Conservation (phyloP, 345 rosid genomes). For the Boechera retrofracta region DNA sequence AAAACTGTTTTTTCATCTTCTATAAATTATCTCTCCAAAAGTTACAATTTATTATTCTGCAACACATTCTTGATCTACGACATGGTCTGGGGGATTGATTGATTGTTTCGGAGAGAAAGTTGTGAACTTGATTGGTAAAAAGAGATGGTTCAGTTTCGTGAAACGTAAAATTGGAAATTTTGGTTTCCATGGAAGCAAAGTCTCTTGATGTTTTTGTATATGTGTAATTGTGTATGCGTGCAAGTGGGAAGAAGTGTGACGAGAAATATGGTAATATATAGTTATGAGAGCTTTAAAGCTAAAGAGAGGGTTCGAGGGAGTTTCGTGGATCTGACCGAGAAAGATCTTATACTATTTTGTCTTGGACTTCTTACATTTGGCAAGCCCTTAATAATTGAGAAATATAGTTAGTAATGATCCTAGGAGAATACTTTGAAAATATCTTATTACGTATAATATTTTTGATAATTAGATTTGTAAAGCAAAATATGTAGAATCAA, state of each 20-base stretch:
- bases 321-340: slow-evolving; percentile 45
- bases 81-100: slow-evolving; percentile 36
- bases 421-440: no score
- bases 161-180: slow-evolving; percentile 34
- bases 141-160: slow-evolving; percentile 16
- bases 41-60: no score
- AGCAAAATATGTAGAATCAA: no score
- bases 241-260: slow-evolving; percentile 40
- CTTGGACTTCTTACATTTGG: slow-evolving; percentile 29
- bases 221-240: background rate
- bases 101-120: slow-evolving; percentile 12
- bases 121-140: slow-evolving; percentile 14
- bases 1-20: no score
- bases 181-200: slow-evolving; percentile 50
- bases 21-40: no score
- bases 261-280: slow-evolving; percentile 35
- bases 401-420: no score
- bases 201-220: slow-evolving; percentile 32
- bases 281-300: background rate
- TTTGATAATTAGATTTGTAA: no score
- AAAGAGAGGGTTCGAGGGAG: slow-evolving; percentile 39
- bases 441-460: no score
- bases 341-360: slow-evolving; percentile 33
- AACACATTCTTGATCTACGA: no score
- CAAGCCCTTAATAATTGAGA: no score